These are phyloP conservation scores for Amanita inopinata DNA, from an alignment of 768 basidiomycete species.

Conservation along the genomic window DNA sequence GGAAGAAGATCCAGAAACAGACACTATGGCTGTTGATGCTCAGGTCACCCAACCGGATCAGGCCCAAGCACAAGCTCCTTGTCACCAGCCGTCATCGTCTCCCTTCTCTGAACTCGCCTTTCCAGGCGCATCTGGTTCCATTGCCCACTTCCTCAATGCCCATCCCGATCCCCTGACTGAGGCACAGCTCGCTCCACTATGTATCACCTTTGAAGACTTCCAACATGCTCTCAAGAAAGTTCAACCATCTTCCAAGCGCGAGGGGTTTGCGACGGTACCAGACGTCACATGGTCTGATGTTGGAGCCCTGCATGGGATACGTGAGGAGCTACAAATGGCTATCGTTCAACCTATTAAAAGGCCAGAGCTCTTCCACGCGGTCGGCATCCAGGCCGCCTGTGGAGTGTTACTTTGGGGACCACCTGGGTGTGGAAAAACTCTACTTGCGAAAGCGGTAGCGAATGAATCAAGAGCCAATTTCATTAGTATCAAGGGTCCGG, in stretches of 20 bases:
- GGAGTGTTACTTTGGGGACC: slow-evolving; percentile 99
- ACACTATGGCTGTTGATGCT: slow-evolving; percentile 35
- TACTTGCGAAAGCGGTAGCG: slow-evolving; percentile 97
- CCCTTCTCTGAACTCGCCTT: slow-evolving; percentile 13
- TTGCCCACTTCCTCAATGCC: slow-evolving; percentile 81
- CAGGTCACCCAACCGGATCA: slow-evolving; percentile 10
- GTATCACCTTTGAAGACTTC: slow-evolving; percentile 79
- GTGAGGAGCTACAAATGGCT: slow-evolving; percentile 94
- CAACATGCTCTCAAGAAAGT: slow-evolving; percentile 71
- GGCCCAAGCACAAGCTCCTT: slow-evolving; percentile 7
- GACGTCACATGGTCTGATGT: slow-evolving; percentile 94
- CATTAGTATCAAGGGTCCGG: slow-evolving; percentile 96
- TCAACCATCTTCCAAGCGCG: slow-evolving; percentile 93
- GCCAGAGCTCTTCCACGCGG: slow-evolving; percentile 79
- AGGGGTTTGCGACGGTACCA: slow-evolving; percentile 96
- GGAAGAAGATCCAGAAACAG: slow-evolving; percentile 20
- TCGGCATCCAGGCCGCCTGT: slow-evolving; percentile 87
- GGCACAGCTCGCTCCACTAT: slow-evolving; percentile 70
- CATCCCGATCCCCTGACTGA: slow-evolving; percentile 77
- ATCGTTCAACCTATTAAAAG: slow-evolving; percentile 91
- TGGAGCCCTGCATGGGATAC: slow-evolving; percentile 77
- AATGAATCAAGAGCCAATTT: slow-evolving; percentile 95
- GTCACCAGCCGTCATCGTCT: slow-evolving; percentile 11
- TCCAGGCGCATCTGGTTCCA: slow-evolving; percentile 46
- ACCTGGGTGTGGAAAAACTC: slow-evolving; percentile 95